phyloP scores from a whole-genome alignment of 2,329 filamentous ascomycete genomes.

The Aspergillus novofumigatus region DNA sequence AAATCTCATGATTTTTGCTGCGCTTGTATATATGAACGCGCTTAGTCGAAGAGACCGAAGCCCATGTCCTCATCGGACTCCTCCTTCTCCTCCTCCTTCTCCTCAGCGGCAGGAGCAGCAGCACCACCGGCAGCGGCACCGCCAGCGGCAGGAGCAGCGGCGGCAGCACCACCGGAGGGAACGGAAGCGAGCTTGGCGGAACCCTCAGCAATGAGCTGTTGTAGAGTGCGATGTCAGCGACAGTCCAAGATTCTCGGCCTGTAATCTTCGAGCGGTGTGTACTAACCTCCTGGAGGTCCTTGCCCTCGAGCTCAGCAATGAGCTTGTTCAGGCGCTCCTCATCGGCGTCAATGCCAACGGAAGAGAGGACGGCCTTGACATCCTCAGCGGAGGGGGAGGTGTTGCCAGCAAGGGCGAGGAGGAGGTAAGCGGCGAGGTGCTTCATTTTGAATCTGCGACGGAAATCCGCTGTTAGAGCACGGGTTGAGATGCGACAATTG shows the following conservation, averaged over 20 bases:
- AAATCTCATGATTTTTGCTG: slow-evolving; percentile 51
- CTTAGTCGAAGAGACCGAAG: slow-evolving; percentile 65
- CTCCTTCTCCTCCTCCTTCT: slow-evolving; percentile 71
- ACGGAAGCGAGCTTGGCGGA: slow-evolving; percentile 94
- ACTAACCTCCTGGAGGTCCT: slow-evolving; percentile 81
- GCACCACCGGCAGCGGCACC: slow-evolving; percentile 64
- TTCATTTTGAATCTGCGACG: slow-evolving; percentile 73
- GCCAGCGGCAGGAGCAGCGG: slow-evolving; percentile 28
- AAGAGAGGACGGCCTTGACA: slow-evolving; percentile 82
- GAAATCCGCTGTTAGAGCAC: slow-evolving; percentile 15
- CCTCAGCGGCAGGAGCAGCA: slow-evolving; percentile 63
- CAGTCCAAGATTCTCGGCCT: neutral
- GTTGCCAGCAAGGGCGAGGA: slow-evolving; percentile 93
- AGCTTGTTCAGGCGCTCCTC: slow-evolving; percentile 79
- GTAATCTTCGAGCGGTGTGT: neutral
- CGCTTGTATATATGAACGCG: slow-evolving; percentile 20
- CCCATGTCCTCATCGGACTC: slow-evolving; percentile 73
- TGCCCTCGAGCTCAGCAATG: slow-evolving; percentile 67
- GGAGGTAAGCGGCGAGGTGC: slow-evolving; percentile 98
- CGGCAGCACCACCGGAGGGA: slow-evolving; percentile 77
- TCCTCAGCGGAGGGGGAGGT: slow-evolving; percentile 76
- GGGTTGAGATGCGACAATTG: slow-evolving; percentile 1
- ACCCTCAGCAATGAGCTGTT: slow-evolving; percentile 84
- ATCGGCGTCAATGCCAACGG: slow-evolving; percentile 94
- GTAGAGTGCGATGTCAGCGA: slow-evolving; percentile 12